These are phyloP conservation scores for Viridothelium virens DNA, from an alignment of 495 filamentous ascomycete species.

Conservation along the genomic window DNA sequence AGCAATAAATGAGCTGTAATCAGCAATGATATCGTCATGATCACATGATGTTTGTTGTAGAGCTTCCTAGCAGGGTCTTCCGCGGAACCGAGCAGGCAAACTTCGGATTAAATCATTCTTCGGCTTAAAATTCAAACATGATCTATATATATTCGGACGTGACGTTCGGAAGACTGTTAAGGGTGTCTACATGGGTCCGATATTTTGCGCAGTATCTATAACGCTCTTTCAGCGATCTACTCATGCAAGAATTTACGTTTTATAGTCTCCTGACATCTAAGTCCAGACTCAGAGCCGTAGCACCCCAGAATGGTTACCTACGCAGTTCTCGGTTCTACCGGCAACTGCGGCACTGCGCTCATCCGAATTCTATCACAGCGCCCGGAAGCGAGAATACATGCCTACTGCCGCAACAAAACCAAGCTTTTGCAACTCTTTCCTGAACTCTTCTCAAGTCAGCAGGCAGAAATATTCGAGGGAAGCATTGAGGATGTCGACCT, in stretches of 20 bases:
- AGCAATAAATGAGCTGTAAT: not conserved
- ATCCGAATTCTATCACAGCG: slow-evolving; percentile 7
- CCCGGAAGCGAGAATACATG: slow-evolving; percentile 11
- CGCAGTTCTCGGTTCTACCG: slow-evolving; percentile 14
- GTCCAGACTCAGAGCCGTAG: not conserved
- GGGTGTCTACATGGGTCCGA: not conserved
- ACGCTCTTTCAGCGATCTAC: not conserved
- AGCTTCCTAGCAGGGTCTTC: not conserved
- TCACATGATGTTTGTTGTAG: not conserved
- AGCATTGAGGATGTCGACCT: slow-evolving; percentile 27
- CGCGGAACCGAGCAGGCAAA: not conserved
- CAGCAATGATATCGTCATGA: not conserved
- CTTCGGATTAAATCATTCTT: not conserved
- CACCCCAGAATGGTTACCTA: slow-evolving; percentile 3
- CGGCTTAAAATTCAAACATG: not conserved
- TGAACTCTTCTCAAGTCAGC: slow-evolving; percentile 6
- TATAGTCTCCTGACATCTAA: not conserved
- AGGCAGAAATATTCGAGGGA: slow-evolving; percentile 29
- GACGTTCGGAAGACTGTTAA: not conserved
- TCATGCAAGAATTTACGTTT: not conserved
- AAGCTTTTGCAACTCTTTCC: slow-evolving; percentile 14
- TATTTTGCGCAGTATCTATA: not conserved
- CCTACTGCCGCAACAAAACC: slow-evolving; percentile 14
- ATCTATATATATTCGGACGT: not conserved
- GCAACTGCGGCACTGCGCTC: slow-evolving; percentile 14